phyloP scores from a whole-genome alignment of 805 yeast genomes.

The Scheffersomyces spartinae region DNA sequence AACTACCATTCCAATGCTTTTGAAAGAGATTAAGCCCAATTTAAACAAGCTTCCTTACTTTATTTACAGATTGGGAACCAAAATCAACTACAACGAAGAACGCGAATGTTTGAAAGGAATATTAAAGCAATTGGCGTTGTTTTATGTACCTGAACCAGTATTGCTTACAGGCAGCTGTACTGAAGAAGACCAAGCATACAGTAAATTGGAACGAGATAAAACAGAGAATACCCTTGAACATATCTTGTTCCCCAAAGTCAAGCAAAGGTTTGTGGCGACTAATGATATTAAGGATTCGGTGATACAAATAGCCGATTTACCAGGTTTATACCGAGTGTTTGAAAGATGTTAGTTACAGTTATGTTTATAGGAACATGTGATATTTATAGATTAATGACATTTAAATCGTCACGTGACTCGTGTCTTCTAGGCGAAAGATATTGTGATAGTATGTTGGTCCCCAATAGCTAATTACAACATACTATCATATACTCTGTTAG shows the following conservation, averaged over 20 bases:
- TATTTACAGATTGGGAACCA: conserved; percentile 45
- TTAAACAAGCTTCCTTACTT: conserved; percentile 56
- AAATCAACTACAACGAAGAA: conserved; percentile 60
- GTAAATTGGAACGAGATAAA: conserved; percentile 9
- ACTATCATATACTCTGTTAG: too few species aligned
- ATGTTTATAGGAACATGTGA: neutral
- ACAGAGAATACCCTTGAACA: conserved; percentile 35
- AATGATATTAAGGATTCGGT: conserved; percentile 38
- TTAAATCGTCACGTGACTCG: conserved; percentile 1
- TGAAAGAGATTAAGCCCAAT: conserved; percentile 54
- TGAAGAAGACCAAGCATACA: conserved; percentile 6
- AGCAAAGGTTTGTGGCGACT: conserved; percentile 56
- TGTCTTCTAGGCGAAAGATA: too few species aligned
- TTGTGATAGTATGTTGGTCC: too few species aligned
- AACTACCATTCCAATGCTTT: conserved; percentile 51
- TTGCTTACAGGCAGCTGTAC: too few species aligned
- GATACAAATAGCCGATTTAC: conserved; percentile 80
- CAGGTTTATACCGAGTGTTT: conserved; percentile 83
- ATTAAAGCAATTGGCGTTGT: conserved; percentile 53
- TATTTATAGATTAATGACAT: neutral
- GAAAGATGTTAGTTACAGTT: conserved; percentile 61
- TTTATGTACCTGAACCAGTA: conserved; percentile 56
- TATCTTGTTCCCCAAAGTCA: conserved; percentile 53
- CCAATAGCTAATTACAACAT: too few species aligned
- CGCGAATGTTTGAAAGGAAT: conserved; percentile 55